Percentiles rank a stretch among this genome's conserved stretches.
Evolutionary conservation across 2,329 filamentous ascomycete species (phyloP).

Genomic region (Aspergillus aculeatus): DNA sequence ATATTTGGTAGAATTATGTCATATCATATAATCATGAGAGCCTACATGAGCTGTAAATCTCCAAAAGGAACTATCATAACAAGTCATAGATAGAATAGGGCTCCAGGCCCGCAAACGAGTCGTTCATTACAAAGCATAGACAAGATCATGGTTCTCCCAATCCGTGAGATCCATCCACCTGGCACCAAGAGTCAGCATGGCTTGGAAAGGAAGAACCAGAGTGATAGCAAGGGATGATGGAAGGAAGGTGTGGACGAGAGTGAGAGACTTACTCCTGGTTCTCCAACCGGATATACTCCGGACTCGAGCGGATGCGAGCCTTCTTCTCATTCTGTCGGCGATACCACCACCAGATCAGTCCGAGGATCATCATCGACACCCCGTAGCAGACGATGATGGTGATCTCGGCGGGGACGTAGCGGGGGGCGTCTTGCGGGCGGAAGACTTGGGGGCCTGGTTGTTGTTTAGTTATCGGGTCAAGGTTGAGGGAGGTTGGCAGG

Average conservation of each 20-base stretch:
- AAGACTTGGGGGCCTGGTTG: conserved; percentile 55
- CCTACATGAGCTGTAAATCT: background rate
- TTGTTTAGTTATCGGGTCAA: background rate
- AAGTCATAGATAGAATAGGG: too few species aligned
- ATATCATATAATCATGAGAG: background rate
- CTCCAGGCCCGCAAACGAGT: background rate
- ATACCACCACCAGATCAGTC: conserved; percentile 65
- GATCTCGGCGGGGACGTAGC: conserved; percentile 64
- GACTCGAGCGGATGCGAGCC: conserved; percentile 49
- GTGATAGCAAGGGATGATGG: conserved; percentile 12
- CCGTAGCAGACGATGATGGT: conserved; percentile 61
- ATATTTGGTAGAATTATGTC: too few species aligned
- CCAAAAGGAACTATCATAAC: too few species aligned
- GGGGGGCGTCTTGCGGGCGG: conserved; percentile 54
- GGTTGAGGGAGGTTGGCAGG: too few species aligned
- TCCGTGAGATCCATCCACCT: conserved; percentile 64
- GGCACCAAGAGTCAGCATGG: conserved; percentile 2
- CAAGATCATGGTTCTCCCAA: conserved; percentile 63
- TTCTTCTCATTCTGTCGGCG: conserved; percentile 60
- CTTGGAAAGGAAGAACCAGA: background rate
- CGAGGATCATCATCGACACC: conserved; percentile 53
- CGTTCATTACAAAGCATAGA: conserved; percentile 49
- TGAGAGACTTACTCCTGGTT: conserved; percentile 59
- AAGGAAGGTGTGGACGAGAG: too few species aligned
- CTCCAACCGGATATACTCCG: conserved; percentile 60